Base-by-base conservation (phyloP, 805 yeast species). In the Pichia pseudocactophila region DNA sequence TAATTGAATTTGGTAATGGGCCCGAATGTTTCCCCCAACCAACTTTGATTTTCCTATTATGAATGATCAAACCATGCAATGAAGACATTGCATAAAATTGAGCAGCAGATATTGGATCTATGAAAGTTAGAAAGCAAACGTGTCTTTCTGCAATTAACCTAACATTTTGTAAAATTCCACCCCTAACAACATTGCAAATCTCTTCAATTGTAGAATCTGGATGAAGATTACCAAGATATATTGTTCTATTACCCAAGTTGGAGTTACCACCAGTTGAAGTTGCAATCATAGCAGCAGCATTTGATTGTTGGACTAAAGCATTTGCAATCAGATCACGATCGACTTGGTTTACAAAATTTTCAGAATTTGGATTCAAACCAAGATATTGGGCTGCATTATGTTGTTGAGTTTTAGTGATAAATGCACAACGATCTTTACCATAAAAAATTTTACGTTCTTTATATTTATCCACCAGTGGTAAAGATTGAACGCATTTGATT, bases 11-110 rank as follows among this genome's bases (percentile, higher is more conserved):
- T 10, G 94, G 80, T 49, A 90, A 70, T 1, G 95, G 88, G 10
- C 97, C 97, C 6, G 95, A 80, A 58, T 90, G 96, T 63, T 87
- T 89, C 37, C 97, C 98, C 97, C 98, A 90, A 17, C 97, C 96
- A 43, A 90, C 88, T 60, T 85, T 86, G 51, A 90, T 82, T 55
- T 89, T 74, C 55, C 94, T 74, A 59, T 81, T 82, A 58, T 85
- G 95, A 46, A 90, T 82, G 16, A 88, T 76, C 46, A 90, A 69
- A 1, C 96, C 96, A 57, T 88, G 94, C 49, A 88, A 68, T 56
- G 87, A 88, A 50, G 95, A 81, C 84, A 86, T 80, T 8, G 97
- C 97, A 63, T 82, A 90, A 60, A 90, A 90, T 63, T 90, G 97
- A 2, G 96, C 96, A 1, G 97, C 97, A 2, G 97, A 95, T 41